Conservation (phyloP, 169 alveolate species). For the Theileria parva region DNA sequence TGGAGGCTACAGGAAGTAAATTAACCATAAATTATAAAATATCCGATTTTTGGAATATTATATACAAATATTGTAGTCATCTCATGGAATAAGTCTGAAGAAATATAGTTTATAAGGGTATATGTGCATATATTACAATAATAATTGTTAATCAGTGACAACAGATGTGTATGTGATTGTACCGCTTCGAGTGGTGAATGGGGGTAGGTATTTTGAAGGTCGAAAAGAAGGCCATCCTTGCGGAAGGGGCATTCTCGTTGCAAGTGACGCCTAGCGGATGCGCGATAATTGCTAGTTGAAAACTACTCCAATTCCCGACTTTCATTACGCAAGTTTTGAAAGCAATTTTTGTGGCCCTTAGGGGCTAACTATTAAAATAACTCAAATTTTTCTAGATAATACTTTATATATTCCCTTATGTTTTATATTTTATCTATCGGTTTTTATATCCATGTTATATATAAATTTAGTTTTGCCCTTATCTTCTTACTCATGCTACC, state of each 20-base stretch:
- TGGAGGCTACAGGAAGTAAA: slow-evolving; percentile 30
- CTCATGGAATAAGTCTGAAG: background rate
- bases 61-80: background rate
- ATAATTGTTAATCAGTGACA: background rate
- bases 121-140: background rate
- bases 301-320: slow-evolving; percentile 97
- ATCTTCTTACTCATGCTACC: background rate
- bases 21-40: slow-evolving; percentile 24
- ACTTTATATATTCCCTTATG: no score
- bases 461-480: background rate
- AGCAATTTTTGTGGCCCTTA: slow-evolving; percentile 94
- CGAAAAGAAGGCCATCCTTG: slow-evolving; percentile 82
- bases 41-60: background rate
- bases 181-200: slow-evolving; percentile 16
- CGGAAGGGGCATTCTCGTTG: slow-evolving; percentile 99
- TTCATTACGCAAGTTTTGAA: slow-evolving; percentile 87
- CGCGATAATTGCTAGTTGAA: slow-evolving; percentile 99
- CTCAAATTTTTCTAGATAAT: background rate
- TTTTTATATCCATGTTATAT: background rate
- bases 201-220: slow-evolving; percentile 1
- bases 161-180: background rate
- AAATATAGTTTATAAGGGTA: background rate
- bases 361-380: slow-evolving; percentile 58
- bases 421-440: background rate
- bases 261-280: slow-evolving; percentile 99